phyloP scores from a whole-genome alignment of 352 stramenopile genomes.

The Pythium angustatum region DNA sequence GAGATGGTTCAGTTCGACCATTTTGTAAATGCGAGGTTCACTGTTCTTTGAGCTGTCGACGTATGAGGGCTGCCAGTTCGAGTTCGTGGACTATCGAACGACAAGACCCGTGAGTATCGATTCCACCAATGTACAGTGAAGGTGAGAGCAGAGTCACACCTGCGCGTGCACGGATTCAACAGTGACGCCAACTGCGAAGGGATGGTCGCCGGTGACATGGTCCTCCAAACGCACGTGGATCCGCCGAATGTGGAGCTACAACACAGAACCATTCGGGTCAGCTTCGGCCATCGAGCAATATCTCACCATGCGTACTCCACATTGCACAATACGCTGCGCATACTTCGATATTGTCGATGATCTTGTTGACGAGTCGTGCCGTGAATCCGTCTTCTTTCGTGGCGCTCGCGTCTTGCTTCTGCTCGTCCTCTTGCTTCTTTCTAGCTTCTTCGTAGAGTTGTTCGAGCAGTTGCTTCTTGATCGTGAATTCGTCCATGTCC shows the following conservation, averaged over 20 bases:
- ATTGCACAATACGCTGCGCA: background rate
- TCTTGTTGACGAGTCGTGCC: constrained; percentile 82
- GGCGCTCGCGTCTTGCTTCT: constrained; percentile 21
- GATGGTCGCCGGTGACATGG: constrained; percentile 71
- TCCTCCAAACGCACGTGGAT: constrained; percentile 87
- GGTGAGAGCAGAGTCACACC: constrained; percentile 24
- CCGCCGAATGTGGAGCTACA: constrained; percentile 77
- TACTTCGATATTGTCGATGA: constrained; percentile 89
- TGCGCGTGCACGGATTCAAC: constrained; percentile 83
- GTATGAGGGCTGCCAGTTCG: constrained; percentile 85
- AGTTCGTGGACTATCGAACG: constrained; percentile 73
- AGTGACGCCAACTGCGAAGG: constrained; percentile 79
- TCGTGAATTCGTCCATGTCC: constrained; percentile 74
- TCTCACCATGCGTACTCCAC: background rate
- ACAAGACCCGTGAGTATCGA: constrained; percentile 1
- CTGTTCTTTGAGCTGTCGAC: constrained; percentile 77
- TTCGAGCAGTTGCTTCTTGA: constrained; percentile 86
- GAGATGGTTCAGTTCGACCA: constrained; percentile 86
- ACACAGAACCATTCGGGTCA: background rate
- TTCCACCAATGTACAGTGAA: background rate
- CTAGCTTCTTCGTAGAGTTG: constrained; percentile 75
- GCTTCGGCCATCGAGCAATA: background rate
- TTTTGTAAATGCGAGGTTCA: constrained; percentile 89
- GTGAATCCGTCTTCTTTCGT: constrained; percentile 68
- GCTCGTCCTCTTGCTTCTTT: constrained; percentile 49